A percentile compares a stretch with the other conserved stretches of the same genome.
phyloP scores from a whole-genome alignment of 208 protist genomes.

The Herpetomonas samuelpessoai region DNA sequence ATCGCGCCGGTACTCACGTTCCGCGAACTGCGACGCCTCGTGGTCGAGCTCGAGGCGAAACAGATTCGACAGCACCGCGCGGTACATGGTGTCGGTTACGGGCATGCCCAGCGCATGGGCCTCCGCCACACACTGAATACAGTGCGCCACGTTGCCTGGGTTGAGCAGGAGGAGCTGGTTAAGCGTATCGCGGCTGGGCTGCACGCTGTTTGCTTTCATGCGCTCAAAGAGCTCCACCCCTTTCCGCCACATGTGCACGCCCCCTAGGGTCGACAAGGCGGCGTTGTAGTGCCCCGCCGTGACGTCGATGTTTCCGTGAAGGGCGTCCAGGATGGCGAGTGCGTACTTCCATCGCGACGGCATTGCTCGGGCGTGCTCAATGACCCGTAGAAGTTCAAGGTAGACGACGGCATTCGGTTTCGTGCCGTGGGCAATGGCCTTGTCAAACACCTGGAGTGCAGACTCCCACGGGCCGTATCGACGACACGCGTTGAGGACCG shows the following conservation, averaged over 20 bases:
- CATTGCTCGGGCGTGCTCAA: conserved; percentile 35
- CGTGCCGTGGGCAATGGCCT: conserved; percentile 43
- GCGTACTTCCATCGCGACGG: conserved; percentile 50
- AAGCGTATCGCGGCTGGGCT: conserved; percentile 81
- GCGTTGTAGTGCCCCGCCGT: conserved; percentile 88
- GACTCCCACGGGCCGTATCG: conserved; percentile 50
- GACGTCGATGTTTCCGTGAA: conserved; percentile 55
- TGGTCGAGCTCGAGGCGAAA: conserved; percentile 64
- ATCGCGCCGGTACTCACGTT: conserved; percentile 56
- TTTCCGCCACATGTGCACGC: conserved; percentile 37
- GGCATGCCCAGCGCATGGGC: conserved; percentile 72
- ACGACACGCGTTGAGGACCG: conserved; percentile 82
- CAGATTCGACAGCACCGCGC: conserved; percentile 60
- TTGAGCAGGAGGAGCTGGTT: conserved; percentile 51
- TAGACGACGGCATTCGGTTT: conserved; percentile 75
- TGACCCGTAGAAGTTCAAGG: conserved; percentile 71
- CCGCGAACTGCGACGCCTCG: conserved; percentile 69
- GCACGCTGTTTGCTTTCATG: conserved; percentile 75
- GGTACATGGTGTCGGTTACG: conserved; percentile 81
- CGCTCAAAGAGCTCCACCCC: conserved; percentile 60
- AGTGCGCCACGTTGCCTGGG: conserved; percentile 54
- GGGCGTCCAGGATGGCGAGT: conserved; percentile 45
- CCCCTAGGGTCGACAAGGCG: conserved; percentile 60
- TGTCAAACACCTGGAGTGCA: conserved; percentile 53
- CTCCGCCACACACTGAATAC: conserved; percentile 68